phyloP scores from a whole-genome alignment of 345 rosid species.

The Eucalyptus tenuipes region DNA sequence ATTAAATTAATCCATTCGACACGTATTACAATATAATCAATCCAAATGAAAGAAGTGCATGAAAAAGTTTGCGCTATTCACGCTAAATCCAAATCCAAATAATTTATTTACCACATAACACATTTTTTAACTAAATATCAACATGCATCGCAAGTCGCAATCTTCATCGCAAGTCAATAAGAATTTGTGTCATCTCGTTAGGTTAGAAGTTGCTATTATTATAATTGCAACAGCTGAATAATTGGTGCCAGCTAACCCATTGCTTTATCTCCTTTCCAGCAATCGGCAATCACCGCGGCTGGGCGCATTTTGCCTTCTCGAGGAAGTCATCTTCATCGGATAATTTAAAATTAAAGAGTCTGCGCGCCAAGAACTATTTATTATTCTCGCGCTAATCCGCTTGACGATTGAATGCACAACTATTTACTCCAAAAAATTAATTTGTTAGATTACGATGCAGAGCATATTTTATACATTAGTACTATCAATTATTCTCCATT shows the following conservation, averaged over 20 bases:
- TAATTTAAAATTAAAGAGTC: not conserved
- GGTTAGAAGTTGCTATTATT: not conserved
- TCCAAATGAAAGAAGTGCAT: not conserved
- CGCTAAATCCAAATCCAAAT: not conserved
- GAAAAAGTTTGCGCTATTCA: not conserved
- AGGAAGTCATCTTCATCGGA: not conserved
- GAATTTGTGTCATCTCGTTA: not conserved
- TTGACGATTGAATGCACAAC: not conserved
- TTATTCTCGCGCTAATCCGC: not conserved
- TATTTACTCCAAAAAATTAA: not conserved
- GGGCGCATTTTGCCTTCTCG: not conserved
- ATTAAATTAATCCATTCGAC: not conserved
- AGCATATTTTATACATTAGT: not conserved
- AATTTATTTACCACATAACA: not conserved
- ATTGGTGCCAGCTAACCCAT: not conserved
- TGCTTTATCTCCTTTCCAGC: not conserved
- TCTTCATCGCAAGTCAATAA: not conserved
- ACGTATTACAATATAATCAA: not conserved
- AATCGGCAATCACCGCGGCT: not conserved
- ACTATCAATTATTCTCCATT: not conserved
- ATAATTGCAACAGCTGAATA: not conserved
- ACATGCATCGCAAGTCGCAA: not conserved
- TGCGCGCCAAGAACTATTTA: not conserved
- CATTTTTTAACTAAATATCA: not conserved
- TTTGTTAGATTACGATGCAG: not conserved